These are phyloP conservation scores for Margaritispora aquatica DNA, from an alignment of 495 filamentous ascomycete genomes.

Conservation along the genomic window DNA sequence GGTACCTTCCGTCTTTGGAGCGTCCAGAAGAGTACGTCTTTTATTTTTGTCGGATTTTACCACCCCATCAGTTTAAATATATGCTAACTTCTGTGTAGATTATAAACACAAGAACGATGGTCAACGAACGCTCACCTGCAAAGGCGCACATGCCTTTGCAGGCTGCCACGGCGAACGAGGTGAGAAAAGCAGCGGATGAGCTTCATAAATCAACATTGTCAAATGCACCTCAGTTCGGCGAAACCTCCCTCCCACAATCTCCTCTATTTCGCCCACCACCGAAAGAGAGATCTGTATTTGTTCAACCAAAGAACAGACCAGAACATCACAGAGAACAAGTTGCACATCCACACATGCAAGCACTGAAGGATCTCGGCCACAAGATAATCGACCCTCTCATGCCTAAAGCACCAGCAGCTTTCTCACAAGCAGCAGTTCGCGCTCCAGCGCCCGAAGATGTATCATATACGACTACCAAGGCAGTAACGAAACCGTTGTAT, in stretches of 20 bases:
- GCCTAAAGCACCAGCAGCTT: constrained; percentile 11
- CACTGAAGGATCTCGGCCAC: constrained; percentile 13
- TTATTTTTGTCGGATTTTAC: no score
- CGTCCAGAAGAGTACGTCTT: no score
- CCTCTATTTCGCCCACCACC: constrained; percentile 13
- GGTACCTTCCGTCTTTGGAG: constrained; percentile 13
- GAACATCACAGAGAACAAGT: constrained; percentile 19
- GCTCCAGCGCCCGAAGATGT: constrained; percentile 7
- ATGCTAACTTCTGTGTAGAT: no score
- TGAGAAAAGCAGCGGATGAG: neutral
- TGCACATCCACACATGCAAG: constrained; percentile 19
- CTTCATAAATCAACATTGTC: neutral
- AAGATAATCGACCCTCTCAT: constrained; percentile 16
- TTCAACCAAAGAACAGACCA: constrained; percentile 19
- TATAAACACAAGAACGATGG: constrained; percentile 21
- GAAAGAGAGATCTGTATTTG: constrained; percentile 18
- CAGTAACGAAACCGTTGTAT: constrained; percentile 14
- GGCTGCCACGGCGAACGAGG: constrained; percentile 11
- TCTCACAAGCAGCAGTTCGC: neutral
- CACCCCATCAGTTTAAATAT: no score
- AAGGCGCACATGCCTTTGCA: constrained; percentile 20
- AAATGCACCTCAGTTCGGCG: constrained; percentile 19
- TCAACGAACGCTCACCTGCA: constrained; percentile 25
- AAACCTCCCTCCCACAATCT: constrained; percentile 20
- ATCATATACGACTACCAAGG: constrained; percentile 19